Evolutionary conservation across 768 basidiomycete genomes (phyloP), one percentile per base, ranked within the genome.

Genomic region (Boletus subparvulus): DNA sequence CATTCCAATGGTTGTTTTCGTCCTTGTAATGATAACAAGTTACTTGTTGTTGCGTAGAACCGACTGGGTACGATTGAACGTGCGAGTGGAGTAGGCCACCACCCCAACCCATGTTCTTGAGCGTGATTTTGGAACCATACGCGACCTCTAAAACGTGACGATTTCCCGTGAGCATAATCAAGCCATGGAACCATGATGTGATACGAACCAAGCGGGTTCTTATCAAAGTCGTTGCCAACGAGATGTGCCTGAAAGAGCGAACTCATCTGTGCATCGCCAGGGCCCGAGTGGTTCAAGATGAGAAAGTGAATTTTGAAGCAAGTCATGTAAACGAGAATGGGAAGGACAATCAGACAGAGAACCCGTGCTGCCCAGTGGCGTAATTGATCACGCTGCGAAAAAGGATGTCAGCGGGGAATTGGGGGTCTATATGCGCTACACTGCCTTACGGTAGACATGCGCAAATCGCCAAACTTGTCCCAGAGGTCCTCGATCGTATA

Each of bases 21-120:
- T 98, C 97, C 76, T 97, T 98, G 83, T 99, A 98, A 76, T 99
- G 97, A 71, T 98, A 99, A 73, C 97, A 99, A 0, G 97, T 98
- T 4, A 98, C 86, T 73, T 99, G 97, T 66, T 98, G 97, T 69
- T 98, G 97, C 54, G 77, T 77, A 0, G 94, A 97, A 13, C 96
- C 97, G 21, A 87, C 79, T 1, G 97, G 97, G 70, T 87, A 97
- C 1, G 92, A 87, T 66, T 98, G 96, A n/a, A 94, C 83, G 70
- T 99, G 97, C 5, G 96, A 98, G 70, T 99, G 97, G 4, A 99
- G 78, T 5, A 99, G 81, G 28, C 97, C 97, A 49, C 97, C 97
- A 16, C 96, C 97, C 80, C 90, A 99, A 12, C 94, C 97, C 81
- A 97, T 91, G 72, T 97, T 98, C 72, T 98, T 98, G 24, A 99